Evolutionary conservation across 257 asterid genomes (phyloP).

Genomic region (Lantana camara): DNA sequence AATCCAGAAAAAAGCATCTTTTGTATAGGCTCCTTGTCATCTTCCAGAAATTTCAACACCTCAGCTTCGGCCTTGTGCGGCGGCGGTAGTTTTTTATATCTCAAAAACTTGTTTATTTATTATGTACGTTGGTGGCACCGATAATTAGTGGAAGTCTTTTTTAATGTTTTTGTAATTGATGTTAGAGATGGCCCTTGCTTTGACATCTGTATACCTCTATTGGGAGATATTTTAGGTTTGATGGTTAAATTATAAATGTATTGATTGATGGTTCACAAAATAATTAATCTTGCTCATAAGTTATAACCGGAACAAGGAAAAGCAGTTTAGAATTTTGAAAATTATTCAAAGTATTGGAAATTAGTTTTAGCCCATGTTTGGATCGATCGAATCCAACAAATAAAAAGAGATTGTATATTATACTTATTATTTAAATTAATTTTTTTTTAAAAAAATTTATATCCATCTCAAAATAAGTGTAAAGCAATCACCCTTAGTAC

Average conservation of each 20-base stretch:
- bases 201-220: conserved; percentile 12
- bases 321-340: too few species aligned
- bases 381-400: too few species aligned
- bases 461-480: too few species aligned
- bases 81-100: conserved; percentile 29
- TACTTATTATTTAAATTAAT: too few species aligned
- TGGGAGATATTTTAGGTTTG: conserved; percentile 16
- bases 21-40: conserved; percentile 21
- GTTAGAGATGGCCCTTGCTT: not conserved
- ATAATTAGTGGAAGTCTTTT: not conserved
- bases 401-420: too few species aligned
- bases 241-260: not conserved
- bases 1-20: conserved; percentile 15
- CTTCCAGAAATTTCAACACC: conserved; percentile 6
- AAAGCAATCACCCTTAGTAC: too few species aligned
- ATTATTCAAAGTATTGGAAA: too few species aligned
- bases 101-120: not conserved
- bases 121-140: not conserved
- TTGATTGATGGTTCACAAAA: too few species aligned
- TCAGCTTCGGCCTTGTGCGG: conserved; percentile 30
- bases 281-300: too few species aligned
- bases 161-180: conserved; percentile 4
- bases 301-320: too few species aligned
- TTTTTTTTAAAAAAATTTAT: too few species aligned
- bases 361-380: too few species aligned